Base-by-base conservation (phyloP, 352 stramenopile species). In the Pythium coloratum region DNA sequence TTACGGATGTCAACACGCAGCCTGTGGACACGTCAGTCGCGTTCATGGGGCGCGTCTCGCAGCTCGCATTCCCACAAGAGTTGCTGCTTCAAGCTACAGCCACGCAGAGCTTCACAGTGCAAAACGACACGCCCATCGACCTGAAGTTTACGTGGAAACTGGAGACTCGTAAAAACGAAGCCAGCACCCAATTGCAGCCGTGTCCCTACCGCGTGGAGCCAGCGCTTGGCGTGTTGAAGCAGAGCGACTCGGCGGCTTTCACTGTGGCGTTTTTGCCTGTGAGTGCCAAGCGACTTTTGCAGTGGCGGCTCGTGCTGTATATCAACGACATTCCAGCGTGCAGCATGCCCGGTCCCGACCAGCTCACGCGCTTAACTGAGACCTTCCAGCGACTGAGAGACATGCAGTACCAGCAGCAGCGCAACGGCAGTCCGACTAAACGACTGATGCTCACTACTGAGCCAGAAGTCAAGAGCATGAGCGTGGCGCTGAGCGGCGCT, bases 71-170 rank as follows among this genome's bases (percentile, higher is more conserved):
- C 60, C 30, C 60, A 0, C 56, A 77, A 5, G 66, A 73, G 14
- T 61, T 93, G 4, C 63, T 84, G 3, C 72, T 89, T 1, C 64
- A 80, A 30, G 54, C 75, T 0, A 49, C 55, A 0, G 60, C 63
- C 3, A 55, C 55, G 14, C 82, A 93, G 59, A 70, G 62, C 5
- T 71, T 95, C 32, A 68, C 75, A 0, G 66, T 95, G 18, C 54
- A 65, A 5, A 95, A 95, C 59, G 72, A 88, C 5, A 93, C 86
- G 38, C 86, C 81, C 12, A 69, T 95, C 28, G 77, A 81, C 9
- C 61, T 95, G 2, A 60, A 68, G 12, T 95, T 81, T 56, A 66
- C 68, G 16, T 95, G 86, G 86, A 66, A 64, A 33, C 67, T 93
- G 1, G 62, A 70, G 32, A 66, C 20, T 24, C 20, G 20, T 24